Conservation (phyloP, 768 basidiomycete genomes). For the Suillus tomentosus region DNA sequence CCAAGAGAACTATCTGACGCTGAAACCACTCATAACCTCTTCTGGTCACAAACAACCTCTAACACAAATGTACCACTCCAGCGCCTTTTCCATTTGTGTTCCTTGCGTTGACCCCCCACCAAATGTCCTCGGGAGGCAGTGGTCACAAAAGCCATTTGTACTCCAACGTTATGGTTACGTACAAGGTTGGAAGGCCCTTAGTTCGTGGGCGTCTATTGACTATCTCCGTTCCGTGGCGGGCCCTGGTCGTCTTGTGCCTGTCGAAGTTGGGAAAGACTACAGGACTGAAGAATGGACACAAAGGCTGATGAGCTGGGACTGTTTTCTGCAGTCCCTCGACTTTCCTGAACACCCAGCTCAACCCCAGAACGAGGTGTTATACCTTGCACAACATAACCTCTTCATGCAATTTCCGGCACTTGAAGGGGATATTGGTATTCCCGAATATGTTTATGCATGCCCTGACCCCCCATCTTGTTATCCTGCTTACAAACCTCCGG, state of each 20-base stretch:
- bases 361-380: conserved; percentile 44
- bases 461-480: conserved; percentile 44
- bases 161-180: conserved; percentile 54
- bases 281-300: conserved; percentile 81
- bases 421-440: conserved; percentile 72
- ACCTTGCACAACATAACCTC: conserved; percentile 92
- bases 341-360: conserved; percentile 22
- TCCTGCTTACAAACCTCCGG: conserved; percentile 62
- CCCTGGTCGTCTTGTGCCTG: conserved; percentile 81
- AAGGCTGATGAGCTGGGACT: conserved; percentile 73
- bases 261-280: conserved; percentile 89
- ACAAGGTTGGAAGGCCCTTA: conserved; percentile 77
- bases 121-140: conserved; percentile 56
- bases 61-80: conserved; percentile 9
- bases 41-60: conserved; percentile 11
- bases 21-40: conserved; percentile 1
- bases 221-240: conserved; percentile 79
- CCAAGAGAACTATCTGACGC: conserved; percentile 42
- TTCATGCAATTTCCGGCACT: conserved; percentile 82
- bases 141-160: conserved; percentile 67
- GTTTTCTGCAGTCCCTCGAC: conserved; percentile 58
- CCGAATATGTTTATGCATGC: conserved; percentile 84
- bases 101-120: conserved; percentile 50
- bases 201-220: conserved; percentile 64
- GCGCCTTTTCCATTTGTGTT: conserved; percentile 30